Evolutionary conservation across 1,284 basidiomycete genomes (phyloP), one percentile per base, ranked within the genome.

Genomic region (Rhodotorula sp.): DNA sequence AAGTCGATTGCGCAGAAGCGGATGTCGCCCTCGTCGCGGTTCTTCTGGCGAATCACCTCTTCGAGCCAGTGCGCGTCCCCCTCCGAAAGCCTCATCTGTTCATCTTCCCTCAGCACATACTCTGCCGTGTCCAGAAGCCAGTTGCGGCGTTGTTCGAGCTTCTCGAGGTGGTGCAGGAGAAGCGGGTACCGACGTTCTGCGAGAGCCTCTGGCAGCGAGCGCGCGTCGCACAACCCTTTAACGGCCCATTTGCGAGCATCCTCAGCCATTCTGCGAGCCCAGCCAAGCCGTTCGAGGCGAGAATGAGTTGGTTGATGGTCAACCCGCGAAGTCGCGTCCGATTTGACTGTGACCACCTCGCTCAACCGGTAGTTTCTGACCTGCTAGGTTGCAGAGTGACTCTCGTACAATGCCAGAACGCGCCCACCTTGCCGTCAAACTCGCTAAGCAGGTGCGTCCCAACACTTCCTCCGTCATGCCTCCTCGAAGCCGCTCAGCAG

Each of bases 371-470:
- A 40, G 37, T 34, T 18, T 2, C n/a, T 7, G 13, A 18, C 40
- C 15, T 44, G 40, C 40, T 2, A 9, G 20, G 8, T 2, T 4
- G 15, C 20, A 26, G 30, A 13, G 26, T n/a, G 7, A 37, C 37
- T 8, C 13, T 16, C 6, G 7, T 0, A 4, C 15, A n/a, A 67
- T 67, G 65, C 31, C 65, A 6, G 1, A 28, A n/a, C 59, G 59
- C 28, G 40, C 60, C 4, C 68, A 60, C 26, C 48, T 66, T n/a
- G 64, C 68, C 20, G 68, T 70, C 61, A 66, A 64, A 26, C 47
- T 61, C 40, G 68, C 68, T 6, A 37, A 46, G 9, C 46, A 60
- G 53, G 68, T 58, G 5, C 37, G 64, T 26, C 10, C 50, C 50
- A 3, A 7, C 57, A 6, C 48, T 30, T 28, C 46, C 11, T 1